A percentile compares a stretch with the other conserved stretches of the same genome.
phyloP scores from a whole-genome alignment of 371 early-diverging fungal genomes.

The Lichtheimia hyalospora region DNA sequence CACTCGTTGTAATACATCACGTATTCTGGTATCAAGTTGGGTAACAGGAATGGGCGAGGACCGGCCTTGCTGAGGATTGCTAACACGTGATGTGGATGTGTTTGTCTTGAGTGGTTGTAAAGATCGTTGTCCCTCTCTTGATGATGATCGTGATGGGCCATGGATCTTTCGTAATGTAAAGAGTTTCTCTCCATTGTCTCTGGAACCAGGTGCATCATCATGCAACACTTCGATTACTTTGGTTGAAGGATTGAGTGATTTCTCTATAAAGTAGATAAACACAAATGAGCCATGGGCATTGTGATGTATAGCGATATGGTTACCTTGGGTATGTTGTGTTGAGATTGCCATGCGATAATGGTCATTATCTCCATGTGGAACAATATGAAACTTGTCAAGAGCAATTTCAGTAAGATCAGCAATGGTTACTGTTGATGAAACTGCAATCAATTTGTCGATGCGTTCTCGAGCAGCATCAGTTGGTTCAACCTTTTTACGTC shows the following conservation, averaged over 20 bases:
- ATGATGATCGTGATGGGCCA: not conserved
- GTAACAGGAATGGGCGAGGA: slow-evolving; percentile 11
- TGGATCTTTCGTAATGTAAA: slow-evolving; percentile 30
- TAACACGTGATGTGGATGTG: too few relatives aligned
- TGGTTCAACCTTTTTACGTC: slow-evolving; percentile 16
- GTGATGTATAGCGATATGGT: not conserved
- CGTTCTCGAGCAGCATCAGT: slow-evolving; percentile 12
- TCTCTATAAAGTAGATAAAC: slow-evolving; percentile 11
- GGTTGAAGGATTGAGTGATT: slow-evolving; percentile 11
- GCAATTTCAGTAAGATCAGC: slow-evolving; percentile 35
- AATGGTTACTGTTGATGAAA: slow-evolving; percentile 26
- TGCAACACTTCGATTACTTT: slow-evolving; percentile 25
- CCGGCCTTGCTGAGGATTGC: not conserved
- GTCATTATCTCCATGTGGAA: slow-evolving; percentile 17
- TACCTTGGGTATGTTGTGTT: slow-evolving; percentile 15
- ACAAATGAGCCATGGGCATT: not conserved
- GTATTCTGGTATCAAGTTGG: slow-evolving; percentile 6
- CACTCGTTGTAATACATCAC: slow-evolving; percentile 14
- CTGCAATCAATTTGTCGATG: slow-evolving; percentile 48
- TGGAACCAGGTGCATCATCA: slow-evolving; percentile 15
- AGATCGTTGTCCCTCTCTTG: slow-evolving; percentile 7
- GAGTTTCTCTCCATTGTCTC: slow-evolving; percentile 27
- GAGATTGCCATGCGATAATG: slow-evolving; percentile 16
- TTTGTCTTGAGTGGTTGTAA: too few relatives aligned
- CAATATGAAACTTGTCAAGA: slow-evolving; percentile 48